These are phyloP conservation scores for Salvia rosmarinus DNA, from an alignment of 257 asterid species.

Conservation along the genomic window DNA sequence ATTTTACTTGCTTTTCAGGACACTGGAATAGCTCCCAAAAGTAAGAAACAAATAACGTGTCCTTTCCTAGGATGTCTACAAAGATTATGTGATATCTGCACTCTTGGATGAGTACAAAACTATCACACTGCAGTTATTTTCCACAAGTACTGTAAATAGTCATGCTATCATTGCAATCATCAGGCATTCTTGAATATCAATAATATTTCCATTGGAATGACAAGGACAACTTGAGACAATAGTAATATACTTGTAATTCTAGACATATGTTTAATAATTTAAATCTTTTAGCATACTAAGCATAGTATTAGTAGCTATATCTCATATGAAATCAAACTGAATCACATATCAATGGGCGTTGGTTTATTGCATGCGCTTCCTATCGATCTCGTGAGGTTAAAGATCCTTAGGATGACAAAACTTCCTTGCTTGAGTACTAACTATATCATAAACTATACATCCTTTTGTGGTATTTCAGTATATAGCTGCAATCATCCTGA, in stretches of 20 bases:
- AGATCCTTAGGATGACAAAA: constrained; percentile 3
- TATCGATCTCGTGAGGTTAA: background rate
- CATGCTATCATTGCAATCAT: constrained; percentile 21
- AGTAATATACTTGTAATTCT: background rate
- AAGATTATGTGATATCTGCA: background rate
- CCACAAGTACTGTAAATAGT: background rate
- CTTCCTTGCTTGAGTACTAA: background rate
- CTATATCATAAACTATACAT: background rate
- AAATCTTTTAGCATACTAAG: background rate
- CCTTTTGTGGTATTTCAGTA: background rate
- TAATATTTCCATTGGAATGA: background rate
- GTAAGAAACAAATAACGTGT: background rate
- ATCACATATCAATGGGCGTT: background rate
- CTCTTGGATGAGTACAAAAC: background rate
- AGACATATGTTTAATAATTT: background rate
- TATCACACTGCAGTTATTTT: constrained; percentile 1
- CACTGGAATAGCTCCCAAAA: background rate
- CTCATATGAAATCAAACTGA: background rate
- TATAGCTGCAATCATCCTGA: background rate
- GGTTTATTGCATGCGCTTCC: constrained; percentile 1
- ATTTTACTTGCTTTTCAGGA: background rate
- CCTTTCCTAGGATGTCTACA: background rate
- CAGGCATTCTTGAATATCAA: constrained; percentile 14
- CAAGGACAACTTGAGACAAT: background rate
- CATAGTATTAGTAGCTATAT: background rate